Conservation (phyloP, 1,139 yeast genomes). For the Ogataea hybrid region DNA sequence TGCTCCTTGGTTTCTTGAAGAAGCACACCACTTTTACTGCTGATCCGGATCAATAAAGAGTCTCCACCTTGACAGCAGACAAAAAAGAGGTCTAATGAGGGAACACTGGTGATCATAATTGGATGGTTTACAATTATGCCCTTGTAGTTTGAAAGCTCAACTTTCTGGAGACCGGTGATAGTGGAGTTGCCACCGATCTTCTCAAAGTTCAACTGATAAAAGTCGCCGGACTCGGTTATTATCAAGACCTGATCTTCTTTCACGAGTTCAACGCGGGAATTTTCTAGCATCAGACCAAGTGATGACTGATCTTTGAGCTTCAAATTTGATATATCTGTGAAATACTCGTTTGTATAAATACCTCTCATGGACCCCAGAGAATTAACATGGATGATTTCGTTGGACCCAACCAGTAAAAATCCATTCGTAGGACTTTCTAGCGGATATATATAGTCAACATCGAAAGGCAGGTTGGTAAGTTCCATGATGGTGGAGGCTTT, state of each 20-base stretch:
- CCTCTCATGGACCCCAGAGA: constrained; percentile 75
- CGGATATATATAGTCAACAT: constrained; percentile 62
- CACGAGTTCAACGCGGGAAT: constrained; percentile 47
- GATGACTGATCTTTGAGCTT: constrained; percentile 50
- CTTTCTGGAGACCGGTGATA: constrained; percentile 20
- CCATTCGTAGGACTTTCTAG: constrained; percentile 62
- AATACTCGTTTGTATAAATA: constrained; percentile 61
- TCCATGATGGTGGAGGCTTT: constrained; percentile 68
- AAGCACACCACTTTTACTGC: constrained; percentile 9
- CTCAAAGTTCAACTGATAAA: constrained; percentile 52
- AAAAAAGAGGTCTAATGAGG: constrained; percentile 34
- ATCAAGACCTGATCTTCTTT: constrained; percentile 54
- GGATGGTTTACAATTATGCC: constrained; percentile 24
- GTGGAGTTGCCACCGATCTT: constrained; percentile 31
- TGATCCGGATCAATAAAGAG: constrained; percentile 27
- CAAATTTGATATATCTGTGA: constrained; percentile 50
- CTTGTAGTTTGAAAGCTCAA: constrained; percentile 20
- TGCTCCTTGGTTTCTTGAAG: constrained; percentile 16
- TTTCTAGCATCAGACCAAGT: constrained; percentile 57
- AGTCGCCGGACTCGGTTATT: constrained; percentile 49
- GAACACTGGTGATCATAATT: constrained; percentile 24
- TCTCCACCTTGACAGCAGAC: constrained; percentile 46
- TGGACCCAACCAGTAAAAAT: constrained; percentile 68
- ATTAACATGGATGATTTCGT: constrained; percentile 77
- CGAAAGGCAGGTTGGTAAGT: constrained; percentile 70